Evolutionary conservation across 257 asterid species (phyloP), one percentile per base, ranked within the genome.

Genomic region (Nicotiana benthamiana): DNA sequence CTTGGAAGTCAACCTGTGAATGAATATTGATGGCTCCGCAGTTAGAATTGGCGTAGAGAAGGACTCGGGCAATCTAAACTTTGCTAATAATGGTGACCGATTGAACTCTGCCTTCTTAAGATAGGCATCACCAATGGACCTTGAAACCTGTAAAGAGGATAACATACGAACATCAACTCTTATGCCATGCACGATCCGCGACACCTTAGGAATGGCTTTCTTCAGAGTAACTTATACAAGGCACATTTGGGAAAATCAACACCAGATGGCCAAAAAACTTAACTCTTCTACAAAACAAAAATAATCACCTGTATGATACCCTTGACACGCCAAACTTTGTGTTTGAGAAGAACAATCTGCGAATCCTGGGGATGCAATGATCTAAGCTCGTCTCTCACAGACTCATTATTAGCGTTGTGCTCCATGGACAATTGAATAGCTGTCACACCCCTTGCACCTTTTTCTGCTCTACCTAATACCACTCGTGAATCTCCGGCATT

Each of bases 251-350:
- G 7, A 22, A 13, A 72, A 72, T 1, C 59, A 46, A 72, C 36
- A 46, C 18, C 22, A 72, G 13, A 70, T 22, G 36, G 77, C 4
- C 43, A 43, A 48, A 48, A 8, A 4, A 12, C 3, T 32, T 74
- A 34, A 48, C 1, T 5, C n/a, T 22, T 24, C 51, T 40, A 40
- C 48, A 40, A 9, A 40, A 40, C 2, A 48, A 36, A 9, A 32
- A 48, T 74, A 24, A 81, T 22, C 84, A 95, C 99, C 97, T 96
- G 99, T 82, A 96, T 96, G 83, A 96, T 84, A 17, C 99, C 98
- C 92, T 92, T 96, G 4, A 96, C 98, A 0, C 98, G 97, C 99
- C 99, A 96, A 75, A 94, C 98, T 66, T 90, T 87, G 91, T 92
- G 97, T 87, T 92, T 96, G 63, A 87, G 87, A 82, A 90, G 94